Evolutionary conservation across 78 protist species (phyloP).

Genomic region (Pigoraptor vietnamica): DNA sequence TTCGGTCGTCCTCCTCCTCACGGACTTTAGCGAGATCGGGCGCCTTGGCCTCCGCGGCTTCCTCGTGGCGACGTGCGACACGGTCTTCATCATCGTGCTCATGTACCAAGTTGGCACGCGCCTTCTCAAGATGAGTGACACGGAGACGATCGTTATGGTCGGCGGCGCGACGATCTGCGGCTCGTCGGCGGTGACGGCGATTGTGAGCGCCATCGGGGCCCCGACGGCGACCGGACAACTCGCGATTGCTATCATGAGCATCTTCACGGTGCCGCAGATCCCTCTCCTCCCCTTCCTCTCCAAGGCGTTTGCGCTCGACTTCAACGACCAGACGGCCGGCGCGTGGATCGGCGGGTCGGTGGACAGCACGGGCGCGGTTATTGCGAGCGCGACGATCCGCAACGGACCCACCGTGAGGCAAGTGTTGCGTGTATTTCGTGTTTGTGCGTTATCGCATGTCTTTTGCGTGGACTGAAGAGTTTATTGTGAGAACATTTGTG

Average conservation of each 20-base stretch:
- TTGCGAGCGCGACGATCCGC: not conserved
- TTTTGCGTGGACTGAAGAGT: no score
- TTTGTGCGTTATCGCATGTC: no score
- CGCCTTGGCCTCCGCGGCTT: not conserved
- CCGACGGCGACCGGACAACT: not conserved
- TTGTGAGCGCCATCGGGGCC: not conserved
- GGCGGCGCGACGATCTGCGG: constrained; percentile 4
- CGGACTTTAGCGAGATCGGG: not conserved
- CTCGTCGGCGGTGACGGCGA: not conserved
- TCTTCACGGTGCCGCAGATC: not conserved
- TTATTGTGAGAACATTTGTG: no score
- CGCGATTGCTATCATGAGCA: not conserved
- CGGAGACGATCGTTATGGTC: not conserved
- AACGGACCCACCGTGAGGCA: not conserved
- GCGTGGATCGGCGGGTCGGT: not conserved
- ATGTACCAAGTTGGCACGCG: not conserved
- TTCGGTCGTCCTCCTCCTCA: not conserved
- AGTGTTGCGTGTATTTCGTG: no score
- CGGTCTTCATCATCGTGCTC: not conserved
- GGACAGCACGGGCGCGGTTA: constrained; percentile 7
- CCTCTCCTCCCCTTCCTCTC: not conserved
- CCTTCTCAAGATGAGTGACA: not conserved
- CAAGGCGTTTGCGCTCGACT: not conserved
- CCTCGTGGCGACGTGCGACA: not conserved
- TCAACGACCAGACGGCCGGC: not conserved